Base-by-base conservation (phyloP, 352 stramenopile genomes). In the Phytophthora cactorum region DNA sequence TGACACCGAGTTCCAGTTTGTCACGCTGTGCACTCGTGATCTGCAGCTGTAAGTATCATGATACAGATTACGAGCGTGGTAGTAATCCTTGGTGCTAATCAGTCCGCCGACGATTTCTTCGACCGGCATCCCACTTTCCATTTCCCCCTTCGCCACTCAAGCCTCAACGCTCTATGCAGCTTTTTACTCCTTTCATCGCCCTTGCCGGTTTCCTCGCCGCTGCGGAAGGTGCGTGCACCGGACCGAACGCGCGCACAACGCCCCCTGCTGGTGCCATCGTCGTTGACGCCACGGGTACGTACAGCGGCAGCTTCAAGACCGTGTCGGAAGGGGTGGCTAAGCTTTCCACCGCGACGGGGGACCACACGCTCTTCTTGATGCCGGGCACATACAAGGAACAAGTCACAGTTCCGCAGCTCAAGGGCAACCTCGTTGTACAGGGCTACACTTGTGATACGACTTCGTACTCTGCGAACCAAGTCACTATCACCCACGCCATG, bases 401-500 rank as follows among this genome's bases (percentile, higher is more conserved):
- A 17, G 63, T 60, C 28, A 47, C 59, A 3, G 17, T 70, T 12
- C 41, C 54, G 7, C 44, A 49, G 25, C 14, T 70, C 12, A 58
- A 52, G 5, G 63, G 63, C 3, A 38, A 52, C 15, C 55, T 70
- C 1, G 63, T 70, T 11, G 17, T 70, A 15, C 63, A 70, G 41
- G 63, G 63, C 41, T 70, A 70, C 63, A 70, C 62, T 5, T 70
- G 62, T 32, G 62, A 70, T 7, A 43, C 62, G 0, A 59, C 51
- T 3, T 64, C 45, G 39, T 70, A 70, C 47, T 14, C 63, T 66
- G 41, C 38, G 3, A 70, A 70, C 32, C 15, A 70, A 27, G 63
- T 70, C 22, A 66, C 63, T 11, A 70, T 70, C 32, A 66, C 55
- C 31, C 63, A 70, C 25, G 56, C 55, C 15, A 66, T 57, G 63